Conservation (phyloP, 257 asterid species). For the Solanum phureja region DNA sequence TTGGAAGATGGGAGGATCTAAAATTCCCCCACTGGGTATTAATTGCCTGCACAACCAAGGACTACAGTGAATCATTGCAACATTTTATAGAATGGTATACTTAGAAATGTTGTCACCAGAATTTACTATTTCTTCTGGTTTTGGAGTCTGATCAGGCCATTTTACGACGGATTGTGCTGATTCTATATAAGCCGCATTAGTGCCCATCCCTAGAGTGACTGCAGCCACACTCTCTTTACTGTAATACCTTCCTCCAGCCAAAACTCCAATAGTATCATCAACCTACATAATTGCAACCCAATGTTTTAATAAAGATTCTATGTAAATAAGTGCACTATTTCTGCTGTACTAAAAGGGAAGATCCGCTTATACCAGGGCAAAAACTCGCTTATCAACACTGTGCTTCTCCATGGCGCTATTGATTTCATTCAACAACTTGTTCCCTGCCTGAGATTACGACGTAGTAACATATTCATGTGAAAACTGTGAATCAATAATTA, state of each 20-base stretch:
- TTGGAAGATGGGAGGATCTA: conserved; percentile 51
- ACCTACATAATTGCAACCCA: conserved; percentile 21
- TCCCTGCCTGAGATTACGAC: conserved; percentile 31
- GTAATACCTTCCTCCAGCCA: conserved; percentile 80
- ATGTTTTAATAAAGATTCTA: background rate
- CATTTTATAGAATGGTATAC: background rate
- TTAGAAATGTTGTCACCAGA: background rate
- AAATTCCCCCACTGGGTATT: conserved; percentile 70
- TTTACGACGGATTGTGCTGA: conserved; percentile 22
- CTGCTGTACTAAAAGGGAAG: background rate
- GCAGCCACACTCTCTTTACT: conserved; percentile 62
- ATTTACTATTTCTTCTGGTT: conserved; percentile 47
- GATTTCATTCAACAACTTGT: conserved; percentile 38
- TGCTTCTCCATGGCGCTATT: conserved; percentile 49
- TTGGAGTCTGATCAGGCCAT: conserved; percentile 17
- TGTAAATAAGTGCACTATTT: background rate
- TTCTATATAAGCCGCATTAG: conserved; percentile 52
- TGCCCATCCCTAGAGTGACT: conserved; percentile 59
- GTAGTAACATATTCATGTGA: background rate
- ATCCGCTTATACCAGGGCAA: conserved; percentile 32
- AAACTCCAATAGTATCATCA: conserved; percentile 60
- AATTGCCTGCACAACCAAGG: conserved; percentile 36
- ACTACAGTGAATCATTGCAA: background rate
- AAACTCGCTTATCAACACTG: conserved; percentile 45
- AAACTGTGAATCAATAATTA: background rate